Conservation (phyloP, 1,284 basidiomycete genomes). For the Sanguinoderma infundibulare region DNA sequence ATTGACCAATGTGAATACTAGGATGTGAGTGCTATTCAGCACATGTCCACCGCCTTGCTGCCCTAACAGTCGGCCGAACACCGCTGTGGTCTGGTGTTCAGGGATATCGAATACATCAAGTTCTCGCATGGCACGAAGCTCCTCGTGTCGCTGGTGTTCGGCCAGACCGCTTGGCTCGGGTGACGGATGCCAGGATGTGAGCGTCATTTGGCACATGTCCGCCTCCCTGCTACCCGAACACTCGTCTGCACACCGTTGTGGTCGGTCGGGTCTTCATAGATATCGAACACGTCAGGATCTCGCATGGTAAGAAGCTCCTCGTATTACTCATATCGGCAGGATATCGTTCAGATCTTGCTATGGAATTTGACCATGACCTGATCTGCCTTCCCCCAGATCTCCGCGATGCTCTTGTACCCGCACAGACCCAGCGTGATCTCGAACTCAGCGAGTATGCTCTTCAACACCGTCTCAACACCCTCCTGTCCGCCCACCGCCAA, state of each 20-base stretch:
- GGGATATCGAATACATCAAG: no score
- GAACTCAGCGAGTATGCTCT: conserved; percentile 53
- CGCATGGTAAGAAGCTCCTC: background rate
- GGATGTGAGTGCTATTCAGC: no score
- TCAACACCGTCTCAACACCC: conserved; percentile 57
- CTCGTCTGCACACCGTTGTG: no score
- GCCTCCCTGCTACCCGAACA: no score
- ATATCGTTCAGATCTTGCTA: background rate
- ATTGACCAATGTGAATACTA: no score
- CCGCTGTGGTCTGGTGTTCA: no score
- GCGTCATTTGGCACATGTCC: no score
- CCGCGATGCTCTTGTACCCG: conserved; percentile 42
- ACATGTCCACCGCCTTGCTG: no score
- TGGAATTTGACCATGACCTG: background rate
- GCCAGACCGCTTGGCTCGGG: no score
- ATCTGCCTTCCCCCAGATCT: conserved; percentile 38
- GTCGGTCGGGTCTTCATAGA: no score
- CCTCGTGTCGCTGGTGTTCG: background rate
- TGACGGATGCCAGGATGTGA: no score
- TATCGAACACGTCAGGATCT: background rate
- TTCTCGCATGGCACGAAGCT: background rate
- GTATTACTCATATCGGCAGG: background rate
- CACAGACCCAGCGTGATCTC: conserved; percentile 53
- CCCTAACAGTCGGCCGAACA: no score
- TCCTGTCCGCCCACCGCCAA: conserved; percentile 53